phyloP scores from a whole-genome alignment of 108 stramenopile species.

The Stephanodiscus minutulus region DNA sequence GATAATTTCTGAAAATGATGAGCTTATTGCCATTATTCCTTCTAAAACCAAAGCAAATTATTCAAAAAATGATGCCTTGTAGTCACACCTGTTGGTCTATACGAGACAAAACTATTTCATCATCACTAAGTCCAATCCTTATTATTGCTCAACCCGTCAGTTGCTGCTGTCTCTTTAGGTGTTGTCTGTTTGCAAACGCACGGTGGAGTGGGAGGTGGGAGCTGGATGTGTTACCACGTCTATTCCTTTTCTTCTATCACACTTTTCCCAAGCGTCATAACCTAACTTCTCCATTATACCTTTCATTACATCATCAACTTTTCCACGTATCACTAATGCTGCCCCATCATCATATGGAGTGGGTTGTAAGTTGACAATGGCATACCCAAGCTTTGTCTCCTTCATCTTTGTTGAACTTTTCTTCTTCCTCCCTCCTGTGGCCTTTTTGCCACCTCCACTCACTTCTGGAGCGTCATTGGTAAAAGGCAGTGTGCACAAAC shows the following conservation, averaged over 20 bases:
- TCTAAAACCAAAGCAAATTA: no score
- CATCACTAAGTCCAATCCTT: no score
- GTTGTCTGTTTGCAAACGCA: no score
- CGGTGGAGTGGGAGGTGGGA: no score
- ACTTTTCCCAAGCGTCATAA: conserved; percentile 24
- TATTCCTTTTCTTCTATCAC: neutral
- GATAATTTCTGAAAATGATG: no score
- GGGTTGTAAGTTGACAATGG: conserved; percentile 87
- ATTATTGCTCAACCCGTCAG: no score
- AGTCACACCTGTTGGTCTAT: no score
- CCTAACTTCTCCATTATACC: conserved; percentile 60
- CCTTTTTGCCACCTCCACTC: neutral
- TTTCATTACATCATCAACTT: conserved; percentile 85
- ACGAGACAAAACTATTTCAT: no score
- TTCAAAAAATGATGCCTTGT: no score
- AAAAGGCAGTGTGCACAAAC: conserved; percentile 64
- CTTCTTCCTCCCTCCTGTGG: conserved; percentile 6
- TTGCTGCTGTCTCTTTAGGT: no score
- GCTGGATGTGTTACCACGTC: no score
- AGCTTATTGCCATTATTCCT: no score
- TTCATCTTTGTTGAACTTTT: conserved; percentile 10
- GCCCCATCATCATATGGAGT: conserved; percentile 83
- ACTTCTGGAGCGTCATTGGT: conserved; percentile 1
- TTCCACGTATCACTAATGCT: conserved; percentile 64
- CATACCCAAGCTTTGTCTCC: conserved; percentile 52